phyloP scores from a whole-genome alignment of 2,329 filamentous ascomycete species.

The Fusarium gaditjirri region DNA sequence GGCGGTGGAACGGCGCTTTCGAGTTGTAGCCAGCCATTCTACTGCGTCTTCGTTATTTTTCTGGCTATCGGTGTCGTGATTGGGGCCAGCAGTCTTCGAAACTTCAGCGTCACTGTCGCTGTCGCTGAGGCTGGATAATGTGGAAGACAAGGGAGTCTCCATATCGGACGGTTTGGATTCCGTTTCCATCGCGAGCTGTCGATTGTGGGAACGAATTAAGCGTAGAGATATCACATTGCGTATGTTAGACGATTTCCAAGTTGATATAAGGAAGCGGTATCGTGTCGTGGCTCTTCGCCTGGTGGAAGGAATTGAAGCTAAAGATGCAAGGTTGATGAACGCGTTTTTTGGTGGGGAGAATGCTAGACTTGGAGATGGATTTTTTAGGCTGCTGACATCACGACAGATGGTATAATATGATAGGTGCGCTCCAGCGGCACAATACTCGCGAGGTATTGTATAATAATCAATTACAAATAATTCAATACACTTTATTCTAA shows the following conservation, averaged over 20 bases:
- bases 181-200: conserved; percentile 44
- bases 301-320: conserved; percentile 7
- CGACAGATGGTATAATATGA: conserved; percentile 21
- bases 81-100: conserved; percentile 44
- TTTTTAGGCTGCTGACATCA: conserved; percentile 42
- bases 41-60: conserved; percentile 53
- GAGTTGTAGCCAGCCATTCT: conserved; percentile 78
- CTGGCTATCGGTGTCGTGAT: conserved; percentile 51
- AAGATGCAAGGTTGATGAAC: conserved; percentile 34
- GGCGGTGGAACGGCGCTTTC: conserved; percentile 81
- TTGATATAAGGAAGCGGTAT: background rate
- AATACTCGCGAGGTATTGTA: background rate
- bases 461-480: background rate
- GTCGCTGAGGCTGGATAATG: conserved; percentile 45
- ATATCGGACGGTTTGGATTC: conserved; percentile 47
- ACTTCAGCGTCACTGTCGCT: conserved; percentile 47
- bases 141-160: conserved; percentile 49
- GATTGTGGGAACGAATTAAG: background rate
- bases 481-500: background rate
- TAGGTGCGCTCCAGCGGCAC: conserved; percentile 9
- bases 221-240: conserved; percentile 36
- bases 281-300: conserved; percentile 17
- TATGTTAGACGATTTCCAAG: conserved; percentile 4
- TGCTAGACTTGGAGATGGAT: background rate
- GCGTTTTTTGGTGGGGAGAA: conserved; percentile 40